phyloP scores from a whole-genome alignment of 495 filamentous ascomycete genomes.

The Hypoxylon cercidicola region DNA sequence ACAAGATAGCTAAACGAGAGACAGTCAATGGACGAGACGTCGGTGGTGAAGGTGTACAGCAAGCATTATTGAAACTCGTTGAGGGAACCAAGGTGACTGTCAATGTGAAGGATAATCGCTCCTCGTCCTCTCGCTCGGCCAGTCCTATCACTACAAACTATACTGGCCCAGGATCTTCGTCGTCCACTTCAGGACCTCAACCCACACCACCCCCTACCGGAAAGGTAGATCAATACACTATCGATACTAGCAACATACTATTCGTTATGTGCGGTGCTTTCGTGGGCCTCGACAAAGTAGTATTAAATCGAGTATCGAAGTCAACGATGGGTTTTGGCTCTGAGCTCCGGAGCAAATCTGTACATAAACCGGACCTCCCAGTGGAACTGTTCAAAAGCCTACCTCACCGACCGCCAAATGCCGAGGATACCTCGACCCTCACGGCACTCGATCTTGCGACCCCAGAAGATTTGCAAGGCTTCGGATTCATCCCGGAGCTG shows the following conservation, averaged over 20 bases:
- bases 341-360: conserved; percentile 67
- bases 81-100: conserved; percentile 94
- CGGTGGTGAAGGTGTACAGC: conserved; percentile 92
- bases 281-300: conserved; percentile 87
- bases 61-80: conserved; percentile 93
- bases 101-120: conserved; percentile 82
- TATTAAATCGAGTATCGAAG: conserved; percentile 85
- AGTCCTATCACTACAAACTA: conserved; percentile 53
- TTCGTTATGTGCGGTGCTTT: conserved; percentile 98
- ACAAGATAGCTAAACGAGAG: conserved; percentile 82
- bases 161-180: conserved; percentile 47
- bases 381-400: conserved; percentile 54
- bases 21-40: conserved; percentile 76
- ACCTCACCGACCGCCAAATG: conserved; percentile 46
- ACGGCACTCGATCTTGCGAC: conserved; percentile 85
- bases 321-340: conserved; percentile 94
- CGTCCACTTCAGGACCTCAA: conserved; percentile 45
- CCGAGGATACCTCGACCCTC: conserved; percentile 52
- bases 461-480: conserved; percentile 85
- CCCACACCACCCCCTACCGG: conserved; percentile 52
- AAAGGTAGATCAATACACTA: conserved; percentile 87
- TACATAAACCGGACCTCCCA: conserved; percentile 53
- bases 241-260: conserved; percentile 94
- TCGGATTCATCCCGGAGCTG: conserved; percentile 96
- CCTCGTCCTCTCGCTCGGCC: conserved; percentile 56